Conservation (phyloP, 2,329 filamentous ascomycete species). For the Pleurostoma richardsiae region DNA sequence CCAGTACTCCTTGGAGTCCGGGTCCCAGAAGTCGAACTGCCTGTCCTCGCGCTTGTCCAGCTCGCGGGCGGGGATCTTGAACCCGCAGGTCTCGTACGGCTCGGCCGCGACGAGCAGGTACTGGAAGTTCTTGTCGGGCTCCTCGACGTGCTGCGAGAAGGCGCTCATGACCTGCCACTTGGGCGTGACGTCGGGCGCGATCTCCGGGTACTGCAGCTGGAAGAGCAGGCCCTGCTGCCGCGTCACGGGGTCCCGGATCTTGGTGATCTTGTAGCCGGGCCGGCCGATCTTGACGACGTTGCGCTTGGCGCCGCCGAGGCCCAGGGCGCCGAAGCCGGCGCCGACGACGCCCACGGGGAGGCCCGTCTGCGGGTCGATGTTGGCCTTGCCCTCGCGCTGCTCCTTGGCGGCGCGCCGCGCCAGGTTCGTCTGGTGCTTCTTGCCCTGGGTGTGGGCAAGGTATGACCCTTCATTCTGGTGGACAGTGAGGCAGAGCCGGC, state of each 20-base stretch:
- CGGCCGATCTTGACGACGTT: constrained; percentile 93
- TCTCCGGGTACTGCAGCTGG: constrained; percentile 93
- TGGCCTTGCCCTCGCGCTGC: constrained; percentile 76
- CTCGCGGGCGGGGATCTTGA: constrained; percentile 92
- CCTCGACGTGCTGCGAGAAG: constrained; percentile 92
- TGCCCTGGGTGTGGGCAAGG: constrained; percentile 95
- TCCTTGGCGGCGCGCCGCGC: constrained; percentile 93
- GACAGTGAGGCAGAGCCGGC: constrained; percentile 91
- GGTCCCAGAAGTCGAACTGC: constrained; percentile 94
- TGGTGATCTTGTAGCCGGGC: constrained; percentile 97
- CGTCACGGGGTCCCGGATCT: constrained; percentile 84
- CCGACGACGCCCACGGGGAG: constrained; percentile 73
- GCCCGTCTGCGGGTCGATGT: constrained; percentile 63
- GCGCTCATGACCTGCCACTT: constrained; percentile 96
- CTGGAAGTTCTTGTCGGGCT: constrained; percentile 90
- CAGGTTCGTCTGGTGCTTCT: constrained; percentile 98
- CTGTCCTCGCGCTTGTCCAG: constrained; percentile 83
- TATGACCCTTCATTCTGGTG: constrained; percentile 99
- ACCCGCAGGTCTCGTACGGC: constrained; percentile 95
- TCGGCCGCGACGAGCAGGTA: constrained; percentile 93
- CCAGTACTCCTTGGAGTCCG: constrained; percentile 95
- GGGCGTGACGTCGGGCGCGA: constrained; percentile 67
- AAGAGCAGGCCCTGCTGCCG: constrained; percentile 89
- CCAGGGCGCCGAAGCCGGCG: constrained; percentile 53
- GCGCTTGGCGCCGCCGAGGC: constrained; percentile 57